Base-by-base conservation (phyloP, 2,329 filamentous ascomycete genomes). In the Davidsoniella neocaledoniae region DNA sequence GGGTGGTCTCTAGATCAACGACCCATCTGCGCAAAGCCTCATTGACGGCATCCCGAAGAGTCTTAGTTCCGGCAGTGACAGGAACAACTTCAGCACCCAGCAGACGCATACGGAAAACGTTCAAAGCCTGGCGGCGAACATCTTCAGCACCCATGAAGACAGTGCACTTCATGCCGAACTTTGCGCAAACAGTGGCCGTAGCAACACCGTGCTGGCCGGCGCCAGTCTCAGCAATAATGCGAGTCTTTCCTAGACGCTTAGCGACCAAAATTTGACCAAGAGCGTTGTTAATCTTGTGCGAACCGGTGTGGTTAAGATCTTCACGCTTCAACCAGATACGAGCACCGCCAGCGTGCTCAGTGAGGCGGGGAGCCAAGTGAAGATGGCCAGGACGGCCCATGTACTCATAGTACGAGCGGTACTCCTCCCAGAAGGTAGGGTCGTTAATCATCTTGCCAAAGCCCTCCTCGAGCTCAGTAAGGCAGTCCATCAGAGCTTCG, bases 271-370 rank as follows among this genome's bases (percentile, higher is more conserved):
- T 79, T 65, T 98, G 91, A 2, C 91, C 91, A 7, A 98, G 71
- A 0, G 91, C 91, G 60, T 98, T 98, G 72, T 98, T 98, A 72
- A 98, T 96, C 76, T 98, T 98, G 74, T 98, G 91, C 55, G 85
- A 93, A 57, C 91, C 91, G 7, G 91, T 96, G 64, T 98, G 91
- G 67, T 96, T 96, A 51, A 96, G 71, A 63, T 98, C 91, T 68
- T 98, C 91, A 58, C 91, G 79, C 76, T 98, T 98, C 57, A 98
- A 69, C 82, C 90, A 98, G 69, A 98, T 94, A 61, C 87, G 94
- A 45, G 91, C 90, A 54, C 91, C 91, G 21, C 87, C 86, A 44
- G 86, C 87, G 59, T 90, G 71, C 61, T 93, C 82, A 0, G 90
- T 96, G 56, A 98, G 70, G 48, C 88, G 80, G 57, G 91, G 80